These are phyloP conservation scores for Jamesozyma gamospora DNA, from an alignment of 805 yeast genomes.

Conservation along the genomic window DNA sequence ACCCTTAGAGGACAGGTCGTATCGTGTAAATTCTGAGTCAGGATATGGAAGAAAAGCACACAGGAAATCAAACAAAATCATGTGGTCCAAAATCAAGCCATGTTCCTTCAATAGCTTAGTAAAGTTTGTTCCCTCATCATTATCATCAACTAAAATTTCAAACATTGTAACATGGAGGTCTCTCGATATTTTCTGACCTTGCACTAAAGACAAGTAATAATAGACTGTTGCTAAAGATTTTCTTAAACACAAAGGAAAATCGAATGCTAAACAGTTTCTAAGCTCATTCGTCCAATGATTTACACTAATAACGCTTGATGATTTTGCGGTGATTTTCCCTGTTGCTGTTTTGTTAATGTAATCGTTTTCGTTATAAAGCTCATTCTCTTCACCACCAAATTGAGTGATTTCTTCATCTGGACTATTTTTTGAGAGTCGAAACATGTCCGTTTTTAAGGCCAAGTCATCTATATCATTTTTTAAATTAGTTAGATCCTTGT, in stretches of 20 bases:
- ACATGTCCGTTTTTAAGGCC: slow-evolving; percentile 46
- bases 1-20: slow-evolving; percentile 21
- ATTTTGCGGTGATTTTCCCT: slow-evolving; percentile 51
- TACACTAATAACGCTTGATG: slow-evolving; percentile 66
- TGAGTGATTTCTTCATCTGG: slow-evolving; percentile 31
- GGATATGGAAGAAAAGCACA: slow-evolving; percentile 36
- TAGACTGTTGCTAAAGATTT: slow-evolving; percentile 56
- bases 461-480: slow-evolving; percentile 34
- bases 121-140: slow-evolving; percentile 28
- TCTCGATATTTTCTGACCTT: slow-evolving; percentile 59
- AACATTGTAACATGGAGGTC: slow-evolving; percentile 55
- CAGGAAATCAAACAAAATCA: slow-evolving; percentile 26
- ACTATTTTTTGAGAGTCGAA: slow-evolving; percentile 18
- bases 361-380: slow-evolving; percentile 28
- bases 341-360: slow-evolving; percentile 27
- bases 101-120: slow-evolving; percentile 21
- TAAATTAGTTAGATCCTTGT: slow-evolving; percentile 50
- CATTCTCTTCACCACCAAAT: slow-evolving; percentile 32
- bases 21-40: slow-evolving; percentile 37
- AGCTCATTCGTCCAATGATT: slow-evolving; percentile 84
- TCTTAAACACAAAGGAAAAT: slow-evolving; percentile 60
- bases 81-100: slow-evolving; percentile 31
- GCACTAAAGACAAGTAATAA: slow-evolving; percentile 58
- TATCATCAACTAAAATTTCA: slow-evolving; percentile 39
- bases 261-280: slow-evolving; percentile 62